Evolutionary conservation across 352 stramenopile genomes (phyloP).

Genomic region (Globisporangium viniferum): DNA sequence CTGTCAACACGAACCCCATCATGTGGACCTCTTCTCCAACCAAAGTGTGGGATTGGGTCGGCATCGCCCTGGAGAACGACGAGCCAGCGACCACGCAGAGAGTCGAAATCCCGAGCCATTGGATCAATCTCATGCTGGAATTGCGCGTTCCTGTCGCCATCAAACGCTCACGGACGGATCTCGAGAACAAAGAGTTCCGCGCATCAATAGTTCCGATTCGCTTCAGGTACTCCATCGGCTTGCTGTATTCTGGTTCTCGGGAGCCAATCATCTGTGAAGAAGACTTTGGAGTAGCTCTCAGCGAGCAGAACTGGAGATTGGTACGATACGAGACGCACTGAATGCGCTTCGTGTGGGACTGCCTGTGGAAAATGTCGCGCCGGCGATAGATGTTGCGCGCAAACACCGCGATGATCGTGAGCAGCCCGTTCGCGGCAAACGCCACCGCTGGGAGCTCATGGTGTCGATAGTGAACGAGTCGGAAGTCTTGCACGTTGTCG

Average conservation of each 20-base stretch:
- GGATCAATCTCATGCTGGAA: not conserved
- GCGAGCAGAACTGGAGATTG: constrained; percentile 2
- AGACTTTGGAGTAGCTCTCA: not conserved
- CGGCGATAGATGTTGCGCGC: constrained; percentile 16
- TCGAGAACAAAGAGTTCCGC: constrained; percentile 10
- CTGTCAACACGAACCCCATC: not conserved
- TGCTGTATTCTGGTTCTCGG: not conserved
- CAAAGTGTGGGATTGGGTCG: no score
- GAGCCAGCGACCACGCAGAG: not conserved
- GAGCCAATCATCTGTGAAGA: not conserved
- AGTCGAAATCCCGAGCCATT: not conserved
- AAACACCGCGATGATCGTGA: constrained; percentile 15
- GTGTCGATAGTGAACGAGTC: not conserved
- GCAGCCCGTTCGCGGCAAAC: constrained; percentile 10
- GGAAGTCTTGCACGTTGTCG: constrained; percentile 7
- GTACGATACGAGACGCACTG: constrained; percentile 16
- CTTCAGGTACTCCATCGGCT: constrained; percentile 12
- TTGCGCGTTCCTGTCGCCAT: not conserved
- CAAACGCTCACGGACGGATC: not conserved
- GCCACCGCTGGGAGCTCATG: constrained; percentile 11
- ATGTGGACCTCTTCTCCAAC: not conserved
- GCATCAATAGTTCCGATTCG: constrained; percentile 4
- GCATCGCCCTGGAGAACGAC: no score
- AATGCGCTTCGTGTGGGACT: not conserved
- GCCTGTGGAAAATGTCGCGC: not conserved